Percentiles rank a stretch among this genome's conserved stretches.
phyloP scores from a whole-genome alignment of 345 rosid genomes.

The Gossypium sturtianum region DNA sequence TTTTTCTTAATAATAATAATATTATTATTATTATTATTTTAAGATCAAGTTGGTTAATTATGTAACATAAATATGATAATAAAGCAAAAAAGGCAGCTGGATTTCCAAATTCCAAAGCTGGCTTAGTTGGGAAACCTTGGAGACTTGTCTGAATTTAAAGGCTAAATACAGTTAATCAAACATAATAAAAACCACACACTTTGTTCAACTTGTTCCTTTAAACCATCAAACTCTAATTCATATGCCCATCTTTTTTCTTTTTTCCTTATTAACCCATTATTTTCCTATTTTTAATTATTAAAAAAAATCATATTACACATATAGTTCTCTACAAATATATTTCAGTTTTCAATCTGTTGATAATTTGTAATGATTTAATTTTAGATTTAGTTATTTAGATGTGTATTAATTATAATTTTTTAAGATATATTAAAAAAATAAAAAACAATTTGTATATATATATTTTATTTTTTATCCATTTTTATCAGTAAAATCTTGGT shows the following conservation, averaged over 20 bases:
- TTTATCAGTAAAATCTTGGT: too few relatives aligned
- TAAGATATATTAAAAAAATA: too few relatives aligned
- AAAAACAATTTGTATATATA: too few relatives aligned
- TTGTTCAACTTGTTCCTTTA: conserved; percentile 16
- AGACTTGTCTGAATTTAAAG: neutral
- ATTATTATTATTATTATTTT: neutral
- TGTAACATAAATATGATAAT: neutral
- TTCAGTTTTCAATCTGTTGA: too few relatives aligned
- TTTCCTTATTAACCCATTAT: neutral
- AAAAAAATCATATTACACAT: too few relatives aligned
- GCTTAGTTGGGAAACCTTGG: neutral
- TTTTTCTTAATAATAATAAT: too few relatives aligned
- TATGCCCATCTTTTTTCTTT: neutral
- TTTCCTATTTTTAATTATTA: too few relatives aligned
- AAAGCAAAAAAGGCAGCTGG: neutral
- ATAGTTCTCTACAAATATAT: too few relatives aligned
- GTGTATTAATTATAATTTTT: too few relatives aligned
- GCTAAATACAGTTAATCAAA: conserved; percentile 12
- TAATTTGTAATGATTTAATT: too few relatives aligned
- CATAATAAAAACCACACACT: neutral
- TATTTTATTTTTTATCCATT: too few relatives aligned
- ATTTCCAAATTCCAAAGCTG: neutral
- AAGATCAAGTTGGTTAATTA: neutral
- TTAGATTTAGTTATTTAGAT: too few relatives aligned
- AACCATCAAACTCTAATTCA: neutral